Evolutionary conservation across 257 asterid species (phyloP).

Genomic region (Haberlea rhodopensis): DNA sequence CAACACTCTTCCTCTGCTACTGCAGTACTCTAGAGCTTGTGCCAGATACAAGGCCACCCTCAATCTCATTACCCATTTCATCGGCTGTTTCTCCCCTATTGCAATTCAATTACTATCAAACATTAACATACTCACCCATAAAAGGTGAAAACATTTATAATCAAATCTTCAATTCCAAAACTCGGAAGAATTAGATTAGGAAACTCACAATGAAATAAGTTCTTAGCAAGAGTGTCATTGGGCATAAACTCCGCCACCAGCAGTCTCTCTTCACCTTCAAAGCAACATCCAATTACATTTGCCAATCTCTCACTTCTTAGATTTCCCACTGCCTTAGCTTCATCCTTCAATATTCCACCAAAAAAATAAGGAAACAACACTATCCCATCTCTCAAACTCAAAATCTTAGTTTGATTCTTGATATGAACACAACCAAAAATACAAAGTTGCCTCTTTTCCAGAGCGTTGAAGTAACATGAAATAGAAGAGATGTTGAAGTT

Average conservation of each 20-base stretch:
- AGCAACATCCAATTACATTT: conserved; percentile 52
- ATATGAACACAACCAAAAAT: not conserved
- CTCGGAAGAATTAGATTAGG: not conserved
- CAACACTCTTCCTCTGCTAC: conserved; percentile 45
- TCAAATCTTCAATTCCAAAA: not conserved
- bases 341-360: conserved; percentile 39
- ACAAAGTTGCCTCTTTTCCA: not conserved
- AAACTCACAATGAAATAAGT: conserved; percentile 58
- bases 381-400: not conserved
- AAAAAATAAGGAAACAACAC: conserved; percentile 5
- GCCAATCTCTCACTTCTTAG: conserved; percentile 57
- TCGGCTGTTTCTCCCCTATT: conserved; percentile 59
- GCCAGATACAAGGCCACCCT: conserved; percentile 58
- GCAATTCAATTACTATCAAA: conserved; percentile 6
- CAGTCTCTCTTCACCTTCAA: conserved; percentile 58
- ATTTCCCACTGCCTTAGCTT: conserved; percentile 56
- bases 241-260: conserved; percentile 70
- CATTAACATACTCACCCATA: conserved; percentile 19
- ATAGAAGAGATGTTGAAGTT: not conserved
- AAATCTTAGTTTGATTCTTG: conserved; percentile 20
- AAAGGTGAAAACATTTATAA: not conserved
- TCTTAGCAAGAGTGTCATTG: conserved; percentile 52
- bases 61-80: conserved; percentile 70
- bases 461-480: not conserved
- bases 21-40: conserved; percentile 63